A percentile compares a stretch with the other conserved stretches of the same genome.
These are phyloP conservation scores for Cladophialophora immunda DNA, from an alignment of 2,329 filamentous ascomycete species.

Conservation along the genomic window DNA sequence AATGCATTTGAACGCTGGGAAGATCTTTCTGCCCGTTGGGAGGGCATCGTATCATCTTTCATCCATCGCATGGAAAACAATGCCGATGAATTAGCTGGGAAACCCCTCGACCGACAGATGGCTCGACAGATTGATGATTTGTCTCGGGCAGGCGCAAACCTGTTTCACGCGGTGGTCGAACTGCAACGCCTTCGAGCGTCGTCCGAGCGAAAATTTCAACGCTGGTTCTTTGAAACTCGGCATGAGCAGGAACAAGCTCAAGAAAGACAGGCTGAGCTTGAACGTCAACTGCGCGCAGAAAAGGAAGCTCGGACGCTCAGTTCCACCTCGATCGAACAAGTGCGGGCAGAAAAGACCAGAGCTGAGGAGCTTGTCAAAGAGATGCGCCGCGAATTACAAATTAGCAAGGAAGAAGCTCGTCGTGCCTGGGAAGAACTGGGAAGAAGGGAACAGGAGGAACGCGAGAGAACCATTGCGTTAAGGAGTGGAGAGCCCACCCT, in stretches of 20 bases:
- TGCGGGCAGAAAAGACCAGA: constrained; percentile 73
- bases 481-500: constrained; percentile 87
- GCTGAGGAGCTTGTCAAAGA: constrained; percentile 83
- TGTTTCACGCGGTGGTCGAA: constrained; percentile 97
- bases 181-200: constrained; percentile 91
- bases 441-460: constrained; percentile 88
- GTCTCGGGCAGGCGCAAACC: constrained; percentile 94
- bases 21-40: constrained; percentile 95
- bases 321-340: constrained; percentile 69
- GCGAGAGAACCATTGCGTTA: constrained; percentile 84
- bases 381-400: constrained; percentile 90
- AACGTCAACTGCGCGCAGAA: constrained; percentile 77
- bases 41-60: constrained; percentile 97
- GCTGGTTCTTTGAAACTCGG: constrained; percentile 97
- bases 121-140: constrained; percentile 94
- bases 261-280: constrained; percentile 83
- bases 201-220: constrained; percentile 96
- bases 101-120: constrained; percentile 85
- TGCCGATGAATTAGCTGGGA: constrained; percentile 80
- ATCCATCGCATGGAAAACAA: constrained; percentile 92
- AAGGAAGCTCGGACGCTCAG: constrained; percentile 71
- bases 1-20: constrained; percentile 99
- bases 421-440: constrained; percentile 98
- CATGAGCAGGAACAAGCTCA: constrained; percentile 85
- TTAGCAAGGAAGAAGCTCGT: constrained; percentile 94